phyloP scores from a whole-genome alignment of 2,329 filamentous ascomycete species.

The Coleophoma crateriformis region DNA sequence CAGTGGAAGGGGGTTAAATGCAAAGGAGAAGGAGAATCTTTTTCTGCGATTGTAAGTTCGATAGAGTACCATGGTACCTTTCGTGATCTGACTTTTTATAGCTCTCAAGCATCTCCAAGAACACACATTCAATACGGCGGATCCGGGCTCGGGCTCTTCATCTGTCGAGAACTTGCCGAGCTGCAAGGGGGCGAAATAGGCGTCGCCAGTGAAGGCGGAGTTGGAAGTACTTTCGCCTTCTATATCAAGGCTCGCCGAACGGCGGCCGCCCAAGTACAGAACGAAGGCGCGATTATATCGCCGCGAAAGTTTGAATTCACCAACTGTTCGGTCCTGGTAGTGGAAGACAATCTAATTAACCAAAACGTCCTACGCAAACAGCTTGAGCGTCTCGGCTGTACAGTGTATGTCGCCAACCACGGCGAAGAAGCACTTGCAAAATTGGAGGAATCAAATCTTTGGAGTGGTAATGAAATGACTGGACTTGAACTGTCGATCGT shows the following conservation, averaged over 20 bases:
- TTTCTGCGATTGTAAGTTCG: conserved; percentile 53
- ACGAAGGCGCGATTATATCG: not conserved
- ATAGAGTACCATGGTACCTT: conserved; percentile 56
- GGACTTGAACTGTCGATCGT: conserved; percentile 49
- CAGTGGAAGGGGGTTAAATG: conserved; percentile 57
- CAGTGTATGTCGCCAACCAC: conserved; percentile 57
- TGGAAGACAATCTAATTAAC: conserved; percentile 63
- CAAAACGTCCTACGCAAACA: conserved; percentile 59
- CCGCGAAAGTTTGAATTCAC: not conserved
- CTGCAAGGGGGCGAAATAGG: conserved; percentile 62
- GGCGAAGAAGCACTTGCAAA: conserved; percentile 55
- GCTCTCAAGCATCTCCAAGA: not conserved
- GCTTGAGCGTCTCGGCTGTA: conserved; percentile 51
- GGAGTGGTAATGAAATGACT: conserved; percentile 32
- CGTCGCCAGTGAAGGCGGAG: conserved; percentile 50
- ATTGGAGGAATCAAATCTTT: conserved; percentile 48
- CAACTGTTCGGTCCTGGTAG: conserved; percentile 43
- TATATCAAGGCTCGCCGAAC: conserved; percentile 44
- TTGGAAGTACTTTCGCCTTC: conserved; percentile 58
- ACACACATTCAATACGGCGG: conserved; percentile 51
- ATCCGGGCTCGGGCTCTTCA: conserved; percentile 58
- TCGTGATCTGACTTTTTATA: conserved; percentile 25
- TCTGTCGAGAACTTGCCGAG: conserved; percentile 57
- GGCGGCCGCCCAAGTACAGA: not conserved
- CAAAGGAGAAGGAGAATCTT: conserved; percentile 44